Percentiles rank a stretch among this genome's conserved stretches.
These are phyloP conservation scores for Escovopsis weberi DNA, from an alignment of 2,329 filamentous ascomycete genomes.

Conservation along the genomic window DNA sequence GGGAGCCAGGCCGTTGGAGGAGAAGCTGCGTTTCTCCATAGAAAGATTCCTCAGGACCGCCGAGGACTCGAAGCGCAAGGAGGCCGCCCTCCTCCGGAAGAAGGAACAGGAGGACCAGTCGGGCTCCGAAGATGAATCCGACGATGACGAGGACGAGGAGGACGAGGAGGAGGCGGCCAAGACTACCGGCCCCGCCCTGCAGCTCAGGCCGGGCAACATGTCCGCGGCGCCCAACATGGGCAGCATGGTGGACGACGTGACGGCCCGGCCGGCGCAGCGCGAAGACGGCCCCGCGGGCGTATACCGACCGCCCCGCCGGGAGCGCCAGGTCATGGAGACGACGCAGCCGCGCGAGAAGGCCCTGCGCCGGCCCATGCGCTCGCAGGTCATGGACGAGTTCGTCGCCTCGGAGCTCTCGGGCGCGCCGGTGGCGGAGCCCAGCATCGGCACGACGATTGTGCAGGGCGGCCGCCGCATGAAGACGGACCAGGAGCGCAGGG, in stretches of 20 bases:
- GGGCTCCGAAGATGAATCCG: slow-evolving; percentile 17
- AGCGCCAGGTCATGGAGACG: slow-evolving; percentile 70
- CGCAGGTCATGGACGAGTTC: slow-evolving; percentile 83
- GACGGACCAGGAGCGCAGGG: slow-evolving; percentile 58
- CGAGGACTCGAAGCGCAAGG: slow-evolving; percentile 49
- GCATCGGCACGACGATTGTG: slow-evolving; percentile 80
- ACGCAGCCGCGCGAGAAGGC: slow-evolving; percentile 45
- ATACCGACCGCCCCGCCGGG: slow-evolving; percentile 80
- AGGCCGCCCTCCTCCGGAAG: slow-evolving; percentile 20
- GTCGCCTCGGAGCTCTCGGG: slow-evolving; percentile 69
- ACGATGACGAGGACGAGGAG: slow-evolving; percentile 23
- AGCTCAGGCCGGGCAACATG: slow-evolving; percentile 12
- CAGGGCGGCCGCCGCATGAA: slow-evolving; percentile 66
- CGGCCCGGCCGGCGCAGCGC: slow-evolving; percentile 13
- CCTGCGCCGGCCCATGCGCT: slow-evolving; percentile 52
- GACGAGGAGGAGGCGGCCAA: slow-evolving; percentile 1
- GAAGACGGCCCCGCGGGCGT: slow-evolving; percentile 45
- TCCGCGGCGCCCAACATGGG: slow-evolving; percentile 20
- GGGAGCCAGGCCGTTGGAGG: slow-evolving; percentile 79
- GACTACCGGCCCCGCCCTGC: neutral
- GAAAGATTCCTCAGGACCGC: slow-evolving; percentile 86
- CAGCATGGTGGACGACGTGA: slow-evolving; percentile 19
- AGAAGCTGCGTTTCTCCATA: slow-evolving; percentile 85
- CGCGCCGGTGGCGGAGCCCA: slow-evolving; percentile 72
- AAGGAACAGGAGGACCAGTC: slow-evolving; percentile 11